Base-by-base conservation (phyloP, 2,329 filamentous ascomycete species). In the Cladophialophora immunda region DNA sequence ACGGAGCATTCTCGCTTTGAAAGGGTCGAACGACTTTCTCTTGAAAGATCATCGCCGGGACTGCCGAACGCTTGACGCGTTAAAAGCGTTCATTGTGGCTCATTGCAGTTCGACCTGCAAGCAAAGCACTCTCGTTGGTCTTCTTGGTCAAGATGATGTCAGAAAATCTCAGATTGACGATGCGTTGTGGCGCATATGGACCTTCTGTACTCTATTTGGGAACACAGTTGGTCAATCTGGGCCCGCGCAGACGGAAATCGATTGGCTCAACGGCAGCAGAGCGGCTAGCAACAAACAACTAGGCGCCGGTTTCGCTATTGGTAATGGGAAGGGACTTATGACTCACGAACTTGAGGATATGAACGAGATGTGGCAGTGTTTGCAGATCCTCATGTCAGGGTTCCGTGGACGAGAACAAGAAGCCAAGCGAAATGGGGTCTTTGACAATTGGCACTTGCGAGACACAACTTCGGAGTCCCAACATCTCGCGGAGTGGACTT, bases 141-240 rank as follows among this genome's bases (percentile, higher is more conserved):
- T 90, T 2, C 78, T 82, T 1, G 84, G 83, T 3, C 75, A 80
- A 22, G 80, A 82, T 52, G 78, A 81, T 8, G 71, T 75, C 2
- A 80, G 82, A 8, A 81, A 84, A 1, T 78, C 80, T 47, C 83
- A 86, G 64, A 81, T 89, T 29, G 85, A 89, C 65, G 83, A 88
- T 74, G 87, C 87, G 0, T 82, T 90, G 56, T 90, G 87, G 86
- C 84, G 87, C 1, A 85, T 90, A 32, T 89, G 87, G 87, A 87
- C 84, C 0, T 90, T 90, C 76, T 89, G 87, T 75, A 83, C 83
- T 62, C 84, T 89, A 34, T 90, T 90, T 61, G 88, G 88, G 0
- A 64, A 68, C 36, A 83, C 81, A 58, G 81, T 82, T 0, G 82
- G 81, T 4, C 82, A 86, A 15, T 86, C 89, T 70, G 83, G 86